Evolutionary conservation across 116 monocot species (phyloP).

Genomic region (Thalassia testudinum): DNA sequence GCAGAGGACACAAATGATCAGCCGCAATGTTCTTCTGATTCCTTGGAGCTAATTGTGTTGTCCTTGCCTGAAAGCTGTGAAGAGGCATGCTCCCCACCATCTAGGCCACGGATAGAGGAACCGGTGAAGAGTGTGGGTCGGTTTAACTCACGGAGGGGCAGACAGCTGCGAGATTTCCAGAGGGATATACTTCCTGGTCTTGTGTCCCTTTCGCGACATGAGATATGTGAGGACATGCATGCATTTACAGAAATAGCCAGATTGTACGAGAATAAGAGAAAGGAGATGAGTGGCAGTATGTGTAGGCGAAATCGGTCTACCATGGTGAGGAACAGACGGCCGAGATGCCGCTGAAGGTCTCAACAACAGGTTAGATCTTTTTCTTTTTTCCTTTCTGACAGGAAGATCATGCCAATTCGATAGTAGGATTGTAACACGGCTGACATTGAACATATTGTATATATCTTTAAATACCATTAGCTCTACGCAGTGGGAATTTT

Average conservation of each 20-base stretch:
- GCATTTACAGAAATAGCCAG: constrained; percentile 19
- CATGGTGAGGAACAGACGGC: no score
- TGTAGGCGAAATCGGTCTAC: no score
- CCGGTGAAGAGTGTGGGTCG: constrained; percentile 5
- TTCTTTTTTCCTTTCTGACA: no score
- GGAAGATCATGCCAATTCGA: no score
- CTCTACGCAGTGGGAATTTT: no score
- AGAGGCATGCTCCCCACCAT: constrained; percentile 12
- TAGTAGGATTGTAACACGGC: no score
- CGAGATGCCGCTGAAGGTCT: no score
- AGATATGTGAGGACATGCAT: constrained; percentile 80
- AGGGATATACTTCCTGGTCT: constrained; percentile 72
- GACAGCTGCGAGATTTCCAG: constrained; percentile 59
- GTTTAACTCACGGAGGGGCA: constrained; percentile 41
- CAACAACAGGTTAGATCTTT: no score
- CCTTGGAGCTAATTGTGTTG: constrained; percentile 47
- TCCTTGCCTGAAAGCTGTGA: constrained; percentile 22
- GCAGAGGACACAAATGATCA: constrained; percentile 2
- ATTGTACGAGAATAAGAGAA: constrained; percentile 27
- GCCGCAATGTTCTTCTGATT: constrained; percentile 38
- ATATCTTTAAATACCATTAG: no score
- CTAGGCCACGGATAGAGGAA: constrained; percentile 5
- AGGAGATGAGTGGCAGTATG: not conserved
- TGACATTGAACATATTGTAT: no score
- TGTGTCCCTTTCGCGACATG: constrained; percentile 64